Percentiles rank a stretch among this genome's conserved stretches.
Evolutionary conservation across 495 filamentous ascomycete genomes (phyloP).

Genomic region (Podospora pseudocomata): DNA sequence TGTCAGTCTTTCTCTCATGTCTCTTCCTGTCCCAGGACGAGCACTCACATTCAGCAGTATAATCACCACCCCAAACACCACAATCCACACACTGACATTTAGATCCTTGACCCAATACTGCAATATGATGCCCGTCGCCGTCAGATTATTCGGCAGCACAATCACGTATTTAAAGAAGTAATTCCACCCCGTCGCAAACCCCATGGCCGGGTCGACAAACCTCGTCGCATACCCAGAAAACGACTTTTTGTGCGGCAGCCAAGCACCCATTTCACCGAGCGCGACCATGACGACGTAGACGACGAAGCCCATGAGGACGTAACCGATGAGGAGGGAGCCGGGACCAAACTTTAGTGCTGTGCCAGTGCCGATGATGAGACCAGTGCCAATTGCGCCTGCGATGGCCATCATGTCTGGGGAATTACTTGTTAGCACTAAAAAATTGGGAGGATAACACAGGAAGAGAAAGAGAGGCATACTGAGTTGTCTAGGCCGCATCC

Average conservation of each 20-base stretch:
- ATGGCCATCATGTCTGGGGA: conserved; percentile 64
- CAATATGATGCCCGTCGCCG: conserved; percentile 67
- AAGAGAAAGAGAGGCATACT: conserved; percentile 20
- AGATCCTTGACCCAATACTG: conserved; percentile 65
- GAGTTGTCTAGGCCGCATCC: conserved; percentile 37
- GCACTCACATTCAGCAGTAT: conserved; percentile 44
- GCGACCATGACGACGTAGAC: conserved; percentile 49
- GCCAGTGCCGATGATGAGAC: conserved; percentile 31
- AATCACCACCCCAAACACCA: conserved; percentile 62
- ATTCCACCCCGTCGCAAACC: conserved; percentile 44
- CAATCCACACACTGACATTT: conserved; percentile 73
- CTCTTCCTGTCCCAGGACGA: background rate
- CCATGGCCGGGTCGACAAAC: conserved; percentile 73
- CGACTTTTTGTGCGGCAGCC: conserved; percentile 58
- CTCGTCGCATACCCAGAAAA: conserved; percentile 68
- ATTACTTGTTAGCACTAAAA: background rate
- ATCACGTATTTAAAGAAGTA: conserved; percentile 65
- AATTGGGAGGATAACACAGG: background rate
- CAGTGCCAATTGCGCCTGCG: conserved; percentile 75
- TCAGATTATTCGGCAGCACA: conserved; percentile 73
- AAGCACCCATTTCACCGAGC: conserved; percentile 61
- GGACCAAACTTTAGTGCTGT: conserved; percentile 44
- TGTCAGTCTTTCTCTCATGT: background rate
- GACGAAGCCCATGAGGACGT: conserved; percentile 47
- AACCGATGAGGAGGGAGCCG: conserved; percentile 66